Conservation (phyloP, 169 alveolate genomes). For the Plasmodium vivax region DNA sequence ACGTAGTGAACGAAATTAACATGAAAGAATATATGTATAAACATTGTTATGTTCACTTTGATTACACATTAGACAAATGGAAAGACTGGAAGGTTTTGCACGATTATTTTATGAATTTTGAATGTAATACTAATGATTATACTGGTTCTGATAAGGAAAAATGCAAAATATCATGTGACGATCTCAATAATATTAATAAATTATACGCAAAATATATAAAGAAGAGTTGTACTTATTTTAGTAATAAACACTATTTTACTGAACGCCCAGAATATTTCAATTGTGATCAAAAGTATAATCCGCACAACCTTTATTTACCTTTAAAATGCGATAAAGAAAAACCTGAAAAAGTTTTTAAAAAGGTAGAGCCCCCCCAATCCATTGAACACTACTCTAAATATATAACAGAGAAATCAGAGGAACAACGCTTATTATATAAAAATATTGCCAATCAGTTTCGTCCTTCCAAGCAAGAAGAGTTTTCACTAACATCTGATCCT, state of each 20-base stretch:
- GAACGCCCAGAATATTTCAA: background rate
- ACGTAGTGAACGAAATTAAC: background rate
- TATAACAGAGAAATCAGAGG: background rate
- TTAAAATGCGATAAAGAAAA: background rate
- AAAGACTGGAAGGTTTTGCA: background rate
- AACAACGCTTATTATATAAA: background rate
- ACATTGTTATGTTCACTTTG: background rate
- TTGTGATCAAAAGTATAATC: background rate
- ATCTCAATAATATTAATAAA: background rate
- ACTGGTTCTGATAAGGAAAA: background rate
- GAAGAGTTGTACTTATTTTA: background rate
- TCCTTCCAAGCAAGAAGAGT: background rate
- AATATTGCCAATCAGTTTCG: background rate
- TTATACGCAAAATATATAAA: background rate
- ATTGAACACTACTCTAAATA: background rate
- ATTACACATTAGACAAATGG: background rate
- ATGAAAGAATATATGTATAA: background rate
- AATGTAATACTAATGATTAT: background rate
- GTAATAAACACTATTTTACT: background rate
- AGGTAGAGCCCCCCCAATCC: background rate
- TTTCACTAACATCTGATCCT: background rate
- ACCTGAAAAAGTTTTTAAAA: background rate
- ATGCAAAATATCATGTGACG: background rate
- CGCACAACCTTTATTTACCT: background rate
- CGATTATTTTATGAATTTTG: background rate